Base-by-base conservation (phyloP, 2,329 filamentous ascomycete species). In the Sporothrix variecibatus region DNA sequence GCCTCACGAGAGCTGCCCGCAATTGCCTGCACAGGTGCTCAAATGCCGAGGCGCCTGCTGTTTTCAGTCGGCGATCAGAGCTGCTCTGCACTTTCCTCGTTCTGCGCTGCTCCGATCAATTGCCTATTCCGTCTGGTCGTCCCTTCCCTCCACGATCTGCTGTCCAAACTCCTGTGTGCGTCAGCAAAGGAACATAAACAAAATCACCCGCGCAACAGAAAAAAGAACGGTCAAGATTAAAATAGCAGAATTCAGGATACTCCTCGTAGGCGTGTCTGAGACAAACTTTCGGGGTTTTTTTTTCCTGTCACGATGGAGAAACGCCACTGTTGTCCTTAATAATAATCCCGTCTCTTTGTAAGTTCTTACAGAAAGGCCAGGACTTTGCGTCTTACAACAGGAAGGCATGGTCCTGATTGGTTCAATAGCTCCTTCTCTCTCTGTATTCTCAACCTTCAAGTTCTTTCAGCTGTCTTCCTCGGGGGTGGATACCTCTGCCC, bases 111-210 rank as follows among this genome's bases (percentile, higher is more conserved):
- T 67, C 38, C 9, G 62, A 43, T 46, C 38, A 46, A 67, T 46
- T 67, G 62, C 38, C 62, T 46, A 28, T 67, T 46, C 38, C 62
- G 38, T 67, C 62, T n/a, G 8, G 11, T 65, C 38, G 62, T 67
- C 38, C 38, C 62, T 43, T 46, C 62, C 62, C 38, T 67, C 38
- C 38, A 64, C 60, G 23, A 46, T 43, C 38, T 43, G 38, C 23
- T 40, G 38, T 65, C n/a, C 9, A 43, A 17, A 23, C 62, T n/a
- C 38, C 43, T 49, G 43, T 67, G 11, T 15, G 38, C 38, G 62
- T 67, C 38, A 67, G 38, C 62, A 43, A 46, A 67, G 38, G 62
- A 17, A 28, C n/a, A 67, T n/a, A 49, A 67, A 28, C 17, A 20
- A 67, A 46, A 38, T 67, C 62, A 67, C 38, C 38, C 23, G n/a